Conservation (phyloP, 2,329 filamentous ascomycete genomes). For the Tothia fuscella region DNA sequence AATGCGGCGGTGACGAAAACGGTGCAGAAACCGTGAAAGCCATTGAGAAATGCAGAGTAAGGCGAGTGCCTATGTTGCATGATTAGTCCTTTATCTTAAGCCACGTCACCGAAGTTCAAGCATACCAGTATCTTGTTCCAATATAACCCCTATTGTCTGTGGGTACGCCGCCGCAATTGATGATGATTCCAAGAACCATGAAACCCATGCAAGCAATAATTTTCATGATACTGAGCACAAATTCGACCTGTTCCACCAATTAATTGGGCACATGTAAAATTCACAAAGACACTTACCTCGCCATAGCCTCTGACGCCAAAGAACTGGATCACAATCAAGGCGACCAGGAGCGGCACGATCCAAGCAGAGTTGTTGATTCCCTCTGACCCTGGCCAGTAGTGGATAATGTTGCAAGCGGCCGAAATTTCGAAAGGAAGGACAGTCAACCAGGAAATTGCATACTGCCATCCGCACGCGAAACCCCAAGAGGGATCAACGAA, state of each 20-base stretch:
- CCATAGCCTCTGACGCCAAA: slow-evolving; percentile 29
- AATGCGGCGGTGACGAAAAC: slow-evolving; percentile 56
- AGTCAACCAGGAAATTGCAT: slow-evolving; percentile 11
- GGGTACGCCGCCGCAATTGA: slow-evolving; percentile 48
- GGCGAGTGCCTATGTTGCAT: slow-evolving; percentile 1
- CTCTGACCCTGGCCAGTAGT: slow-evolving; percentile 21
- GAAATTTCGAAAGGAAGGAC: slow-evolving; percentile 20
- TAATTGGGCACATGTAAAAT: not conserved
- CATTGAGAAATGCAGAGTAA: slow-evolving; percentile 36
- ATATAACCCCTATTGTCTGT: slow-evolving; percentile 44
- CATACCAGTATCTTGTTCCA: slow-evolving; percentile 43
- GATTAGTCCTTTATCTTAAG: not conserved
- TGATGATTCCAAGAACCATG: slow-evolving; percentile 51
- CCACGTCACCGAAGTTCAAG: not conserved
- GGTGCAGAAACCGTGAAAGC: slow-evolving; percentile 52
- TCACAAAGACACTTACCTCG: slow-evolving; percentile 15
- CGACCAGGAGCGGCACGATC: slow-evolving; percentile 26
- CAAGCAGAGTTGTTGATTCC: slow-evolving; percentile 23
- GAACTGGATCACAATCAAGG: slow-evolving; percentile 26
- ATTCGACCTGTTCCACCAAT: slow-evolving; percentile 34
- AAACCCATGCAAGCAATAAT: slow-evolving; percentile 45
- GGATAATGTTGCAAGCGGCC: slow-evolving; percentile 26
- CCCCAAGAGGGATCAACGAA: slow-evolving; percentile 14
- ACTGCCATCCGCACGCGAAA: slow-evolving; percentile 24
- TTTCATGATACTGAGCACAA: slow-evolving; percentile 46